Conservation (phyloP, 139 green algal genomes). For the Tetraselmis striata region DNA sequence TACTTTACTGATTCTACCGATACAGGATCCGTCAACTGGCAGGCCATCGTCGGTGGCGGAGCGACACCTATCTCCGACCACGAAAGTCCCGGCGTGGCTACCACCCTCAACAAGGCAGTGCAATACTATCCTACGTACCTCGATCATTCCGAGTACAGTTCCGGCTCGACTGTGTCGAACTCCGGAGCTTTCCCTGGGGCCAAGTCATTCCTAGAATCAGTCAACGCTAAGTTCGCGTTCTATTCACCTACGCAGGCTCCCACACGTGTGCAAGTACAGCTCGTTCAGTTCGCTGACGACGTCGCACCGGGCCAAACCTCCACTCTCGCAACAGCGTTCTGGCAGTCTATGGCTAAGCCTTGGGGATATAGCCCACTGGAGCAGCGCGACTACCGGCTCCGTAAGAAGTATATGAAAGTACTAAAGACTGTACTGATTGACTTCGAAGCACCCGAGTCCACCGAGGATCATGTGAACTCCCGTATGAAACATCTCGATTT, state of each 20-base stretch:
- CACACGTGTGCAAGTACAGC: background rate
- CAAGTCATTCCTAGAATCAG: background rate
- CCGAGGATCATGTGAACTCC: background rate
- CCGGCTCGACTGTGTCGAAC: background rate
- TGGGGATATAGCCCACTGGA: background rate
- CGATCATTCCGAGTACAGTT: background rate
- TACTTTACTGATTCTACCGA: background rate
- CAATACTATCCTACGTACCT: background rate
- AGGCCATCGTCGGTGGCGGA: background rate
- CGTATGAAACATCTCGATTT: background rate
- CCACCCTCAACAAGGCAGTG: background rate
- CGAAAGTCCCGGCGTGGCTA: background rate
- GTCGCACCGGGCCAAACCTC: background rate
- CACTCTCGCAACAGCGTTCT: background rate
- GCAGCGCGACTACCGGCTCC: background rate
- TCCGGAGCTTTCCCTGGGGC: background rate
- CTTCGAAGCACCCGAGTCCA: background rate
- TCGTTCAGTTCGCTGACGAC: background rate
- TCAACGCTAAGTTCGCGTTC: background rate
- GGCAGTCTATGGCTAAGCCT: background rate
- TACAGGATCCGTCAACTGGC: background rate
- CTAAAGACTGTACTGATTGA: background rate
- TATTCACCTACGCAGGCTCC: background rate
- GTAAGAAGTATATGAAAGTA: background rate
- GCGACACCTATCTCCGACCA: background rate